Evolutionary conservation across 495 filamentous ascomycete species (phyloP), one percentile per base, ranked within the genome.

Genomic region (Daldinia childiae): DNA sequence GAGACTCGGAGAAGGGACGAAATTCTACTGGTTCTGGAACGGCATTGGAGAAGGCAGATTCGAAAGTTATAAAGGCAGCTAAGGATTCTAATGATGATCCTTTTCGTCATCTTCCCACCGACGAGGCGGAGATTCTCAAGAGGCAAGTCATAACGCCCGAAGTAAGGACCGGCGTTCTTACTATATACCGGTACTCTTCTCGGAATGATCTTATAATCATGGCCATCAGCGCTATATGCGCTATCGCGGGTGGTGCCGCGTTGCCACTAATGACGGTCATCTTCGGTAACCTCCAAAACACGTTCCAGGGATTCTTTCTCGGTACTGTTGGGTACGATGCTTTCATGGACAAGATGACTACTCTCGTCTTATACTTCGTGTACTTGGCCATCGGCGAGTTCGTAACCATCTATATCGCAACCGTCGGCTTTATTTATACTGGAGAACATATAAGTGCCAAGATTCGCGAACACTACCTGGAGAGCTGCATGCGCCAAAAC

Each of bases 311-410:
- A 6, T 93, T 89, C 75, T 86, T 88, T 58, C 59, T 80, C 7
- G 80, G 82, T 2, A 77, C 66, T 0, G 81, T 86, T 8, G 68
- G 79, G 7, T 84, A 84, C 45, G 75, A 80, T 17, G 76, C 83
- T 2, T 95, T 96, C 82, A 82, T 85, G 41, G 41, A 77, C 66
- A 76, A 90, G 69, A 80, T 97, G 59, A 77, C 78, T 21, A 84
- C 83, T 36, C 87, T 92, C 67, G 92, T 93, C 26, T 78, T 97
- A 17, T 98, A 97, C 75, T 97, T 97, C 61, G 81, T 98, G 12
- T 98, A 97, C 76, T 86, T 98, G 43, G 95, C 88, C 27, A 90
- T 98, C 58, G 94, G 83, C 57, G 92, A 97, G 75, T 97, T 97
- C 66, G 79, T 92, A 29, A 90, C 88, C 0, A 84, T 93, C 54